A percentile compares a stretch with the other conserved stretches of the same genome.
phyloP scores from a whole-genome alignment of 2,329 filamentous ascomycete genomes.

The Tympanopsis confertula region DNA sequence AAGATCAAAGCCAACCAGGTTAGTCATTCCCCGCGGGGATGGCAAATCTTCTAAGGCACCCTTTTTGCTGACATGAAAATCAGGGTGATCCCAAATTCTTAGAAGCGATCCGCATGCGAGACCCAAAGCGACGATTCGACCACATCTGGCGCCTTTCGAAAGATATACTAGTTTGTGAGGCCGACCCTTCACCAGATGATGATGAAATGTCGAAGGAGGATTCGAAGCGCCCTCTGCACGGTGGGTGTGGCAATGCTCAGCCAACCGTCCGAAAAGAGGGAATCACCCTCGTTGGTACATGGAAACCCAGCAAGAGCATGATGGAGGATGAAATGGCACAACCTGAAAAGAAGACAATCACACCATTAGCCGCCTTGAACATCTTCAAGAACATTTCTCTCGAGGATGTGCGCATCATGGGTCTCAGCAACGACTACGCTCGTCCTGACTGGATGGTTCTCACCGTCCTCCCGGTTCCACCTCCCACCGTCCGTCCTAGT shows the following conservation, averaged over 20 bases:
- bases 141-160: conserved; percentile 87
- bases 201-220: conserved; percentile 33
- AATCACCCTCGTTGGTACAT: conserved; percentile 65
- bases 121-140: conserved; percentile 90
- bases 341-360: conserved; percentile 72
- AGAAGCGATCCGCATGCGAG: conserved; percentile 71
- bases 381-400: conserved; percentile 79
- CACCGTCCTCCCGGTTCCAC: conserved; percentile 87
- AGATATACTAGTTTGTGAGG: conserved; percentile 73
- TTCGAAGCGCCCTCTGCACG: conserved; percentile 51
- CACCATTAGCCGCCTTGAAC: conserved; percentile 71
- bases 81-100: conserved; percentile 77
- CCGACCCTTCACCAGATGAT: conserved; percentile 56
- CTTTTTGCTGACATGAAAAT: conserved; percentile 21
- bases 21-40: conserved; percentile 37
- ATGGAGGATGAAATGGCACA: conserved; percentile 67
- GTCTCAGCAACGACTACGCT: conserved; percentile 87
- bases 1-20: conserved; percentile 96
- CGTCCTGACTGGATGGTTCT: conserved; percentile 97
- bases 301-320: conserved; percentile 39
- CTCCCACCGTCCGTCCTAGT: conserved; percentile 88
- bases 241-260: conserved; percentile 85
- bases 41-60: background rate
- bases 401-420: conserved; percentile 73
- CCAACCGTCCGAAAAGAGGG: conserved; percentile 81